A percentile compares a stretch with the other conserved stretches of the same genome.
Conservation (phyloP, 1,284 basidiomycete genomes). For the Sanghuangporus weigelae region DNA sequence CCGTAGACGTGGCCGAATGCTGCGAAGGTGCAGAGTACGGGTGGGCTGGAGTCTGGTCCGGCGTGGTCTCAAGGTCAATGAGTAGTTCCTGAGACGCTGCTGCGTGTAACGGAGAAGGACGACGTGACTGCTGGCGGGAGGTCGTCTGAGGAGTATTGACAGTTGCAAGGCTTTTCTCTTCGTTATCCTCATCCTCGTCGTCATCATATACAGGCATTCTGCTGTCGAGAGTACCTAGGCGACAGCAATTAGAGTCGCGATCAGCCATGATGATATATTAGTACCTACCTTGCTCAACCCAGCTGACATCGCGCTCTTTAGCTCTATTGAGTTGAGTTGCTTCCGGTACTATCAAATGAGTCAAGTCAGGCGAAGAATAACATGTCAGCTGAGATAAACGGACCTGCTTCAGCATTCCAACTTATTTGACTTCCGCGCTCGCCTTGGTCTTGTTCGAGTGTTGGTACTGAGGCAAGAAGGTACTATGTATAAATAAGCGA, state of each 20-base stretch:
- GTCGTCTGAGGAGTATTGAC: slow-evolving; percentile 18
- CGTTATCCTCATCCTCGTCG: slow-evolving; percentile 31
- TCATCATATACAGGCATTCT: slow-evolving; percentile 55
- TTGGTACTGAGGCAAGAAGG: slow-evolving; percentile 1
- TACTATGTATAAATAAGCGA: neutral
- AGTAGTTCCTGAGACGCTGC: slow-evolving; percentile 49
- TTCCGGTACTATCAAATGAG: slow-evolving; percentile 33
- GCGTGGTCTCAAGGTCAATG: slow-evolving; percentile 55
- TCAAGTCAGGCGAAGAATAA: neutral
- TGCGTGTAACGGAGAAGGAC: slow-evolving; percentile 45
- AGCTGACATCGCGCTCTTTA: slow-evolving; percentile 11
- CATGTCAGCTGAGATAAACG: slow-evolving; percentile 21
- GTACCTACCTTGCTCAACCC: slow-evolving; percentile 16
- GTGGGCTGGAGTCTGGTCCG: slow-evolving; percentile 39
- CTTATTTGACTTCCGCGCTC: slow-evolving; percentile 57
- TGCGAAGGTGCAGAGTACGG: slow-evolving; percentile 31
- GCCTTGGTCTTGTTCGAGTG: neutral
- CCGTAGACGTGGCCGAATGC: slow-evolving; percentile 43
- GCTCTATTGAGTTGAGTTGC: slow-evolving; percentile 30
- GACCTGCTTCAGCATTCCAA: slow-evolving; percentile 68
- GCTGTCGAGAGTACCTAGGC: slow-evolving; percentile 1
- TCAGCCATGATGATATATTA: neutral
- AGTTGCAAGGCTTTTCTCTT: slow-evolving; percentile 25
- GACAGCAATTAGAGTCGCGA: neutral
- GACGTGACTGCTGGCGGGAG: slow-evolving; percentile 36